Conservation (phyloP, 169 alveolate species). For the Plasmodium yoelii region DNA sequence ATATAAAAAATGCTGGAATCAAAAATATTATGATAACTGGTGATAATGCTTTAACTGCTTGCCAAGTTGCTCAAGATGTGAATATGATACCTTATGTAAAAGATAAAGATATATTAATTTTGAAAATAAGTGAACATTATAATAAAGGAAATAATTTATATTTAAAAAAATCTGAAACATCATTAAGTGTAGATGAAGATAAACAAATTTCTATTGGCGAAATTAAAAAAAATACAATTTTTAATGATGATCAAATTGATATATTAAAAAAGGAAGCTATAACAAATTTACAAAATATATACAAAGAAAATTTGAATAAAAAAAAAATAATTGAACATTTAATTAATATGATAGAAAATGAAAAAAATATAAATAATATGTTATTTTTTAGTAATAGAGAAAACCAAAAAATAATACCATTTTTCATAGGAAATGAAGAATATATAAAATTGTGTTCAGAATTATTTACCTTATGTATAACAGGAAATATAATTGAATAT, state of each 20-base stretch:
- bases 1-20: constrained; percentile 89
- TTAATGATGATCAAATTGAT: constrained; percentile 1
- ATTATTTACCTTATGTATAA: constrained; percentile 67
- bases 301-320: neutral
- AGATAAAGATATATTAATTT: constrained; percentile 60
- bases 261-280: neutral
- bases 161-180: neutral
- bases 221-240: neutral
- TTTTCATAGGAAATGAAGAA: constrained; percentile 44
- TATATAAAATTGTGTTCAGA: constrained; percentile 19
- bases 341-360: constrained; percentile 8
- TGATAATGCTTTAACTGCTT: constrained; percentile 98
- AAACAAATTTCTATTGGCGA: neutral
- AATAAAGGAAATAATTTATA: neutral
- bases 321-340: constrained; percentile 7
- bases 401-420: constrained; percentile 70
- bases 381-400: constrained; percentile 69
- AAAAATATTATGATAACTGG: constrained; percentile 97
- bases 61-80: constrained; percentile 94
- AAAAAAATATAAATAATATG: neutral
- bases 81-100: constrained; percentile 69
- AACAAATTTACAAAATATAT: neutral
- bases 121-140: constrained; percentile 81
- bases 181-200: neutral
- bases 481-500: constrained; percentile 84